Percentiles rank a stretch among this genome's conserved stretches.
Conservation (phyloP, 177 flowering plant species). For the Vitis hybrid region DNA sequence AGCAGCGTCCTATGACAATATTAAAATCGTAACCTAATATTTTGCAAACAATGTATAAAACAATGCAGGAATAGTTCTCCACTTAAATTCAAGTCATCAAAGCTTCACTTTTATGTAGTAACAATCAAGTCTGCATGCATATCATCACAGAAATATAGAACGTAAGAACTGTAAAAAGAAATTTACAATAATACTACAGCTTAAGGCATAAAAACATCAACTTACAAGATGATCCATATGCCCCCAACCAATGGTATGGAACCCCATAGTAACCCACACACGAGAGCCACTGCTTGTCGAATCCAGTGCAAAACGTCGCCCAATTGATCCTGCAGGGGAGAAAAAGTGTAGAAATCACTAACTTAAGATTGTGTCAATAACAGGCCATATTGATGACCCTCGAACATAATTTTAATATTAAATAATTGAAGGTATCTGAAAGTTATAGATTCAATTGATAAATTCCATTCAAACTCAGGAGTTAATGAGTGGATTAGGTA, state of each 20-base stretch:
- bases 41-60: too few species aligned
- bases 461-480: too few species aligned
- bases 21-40: too few species aligned
- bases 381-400: too few species aligned
- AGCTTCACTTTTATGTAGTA: neutral
- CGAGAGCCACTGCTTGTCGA: conserved; percentile 55
- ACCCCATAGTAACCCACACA: conserved; percentile 63
- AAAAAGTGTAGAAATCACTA: neutral
- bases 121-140: neutral
- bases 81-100: too few species aligned
- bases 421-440: too few species aligned
- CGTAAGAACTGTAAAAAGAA: neutral
- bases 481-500: neutral
- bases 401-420: too few species aligned
- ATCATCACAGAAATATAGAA: too few species aligned
- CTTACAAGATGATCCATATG: conserved; percentile 65
- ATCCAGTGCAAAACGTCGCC: conserved; percentile 81
- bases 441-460: too few species aligned
- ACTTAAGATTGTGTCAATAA: neutral
- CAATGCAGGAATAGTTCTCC: too few species aligned
- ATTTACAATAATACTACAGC: neutral
- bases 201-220: neutral
- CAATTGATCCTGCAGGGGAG: conserved; percentile 58
- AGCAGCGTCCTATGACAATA: too few species aligned
- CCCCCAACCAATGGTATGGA: conserved; percentile 68